Conservation (phyloP, 108 stramenopile species). For the Fistulifera pelliculosa region DNA sequence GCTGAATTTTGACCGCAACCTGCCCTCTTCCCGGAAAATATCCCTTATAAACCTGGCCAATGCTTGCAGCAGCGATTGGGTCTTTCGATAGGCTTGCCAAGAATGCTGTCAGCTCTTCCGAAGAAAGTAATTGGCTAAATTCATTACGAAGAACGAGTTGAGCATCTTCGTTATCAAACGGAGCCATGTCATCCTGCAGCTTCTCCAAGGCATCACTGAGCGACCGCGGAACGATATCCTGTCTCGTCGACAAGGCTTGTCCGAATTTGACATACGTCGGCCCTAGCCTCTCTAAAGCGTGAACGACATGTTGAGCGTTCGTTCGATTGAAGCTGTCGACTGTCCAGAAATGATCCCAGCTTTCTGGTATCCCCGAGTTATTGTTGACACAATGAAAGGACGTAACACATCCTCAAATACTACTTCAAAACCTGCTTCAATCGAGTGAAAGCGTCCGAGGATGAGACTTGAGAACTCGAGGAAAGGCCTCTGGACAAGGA, state of each 20-base stretch:
- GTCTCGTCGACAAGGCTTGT: constrained; percentile 57
- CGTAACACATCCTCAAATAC: too few relatives aligned
- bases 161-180: constrained; percentile 46
- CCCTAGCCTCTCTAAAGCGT: constrained; percentile 47
- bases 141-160: constrained; percentile 38
- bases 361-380: too few relatives aligned
- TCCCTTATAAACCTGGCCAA: constrained; percentile 46
- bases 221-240: constrained; percentile 54
- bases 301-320: constrained; percentile 44
- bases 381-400: too few relatives aligned
- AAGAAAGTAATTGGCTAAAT: constrained; percentile 5
- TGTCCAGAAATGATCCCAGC: too few relatives aligned
- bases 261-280: constrained; percentile 78
- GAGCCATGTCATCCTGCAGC: constrained; percentile 66
- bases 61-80: constrained; percentile 36
- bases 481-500: too few relatives aligned
- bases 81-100: constrained; percentile 17
- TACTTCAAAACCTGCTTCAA: too few relatives aligned
- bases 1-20: constrained; percentile 66
- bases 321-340: background rate
- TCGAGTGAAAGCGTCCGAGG: too few relatives aligned
- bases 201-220: constrained; percentile 41
- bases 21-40: constrained; percentile 28
- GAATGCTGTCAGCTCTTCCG: constrained; percentile 11
- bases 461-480: too few relatives aligned